Evolutionary conservation across 1,284 basidiomycete species (phyloP), one percentile per base, ranked within the genome.

Genomic region (Melanopsichium pennsylvanicum): DNA sequence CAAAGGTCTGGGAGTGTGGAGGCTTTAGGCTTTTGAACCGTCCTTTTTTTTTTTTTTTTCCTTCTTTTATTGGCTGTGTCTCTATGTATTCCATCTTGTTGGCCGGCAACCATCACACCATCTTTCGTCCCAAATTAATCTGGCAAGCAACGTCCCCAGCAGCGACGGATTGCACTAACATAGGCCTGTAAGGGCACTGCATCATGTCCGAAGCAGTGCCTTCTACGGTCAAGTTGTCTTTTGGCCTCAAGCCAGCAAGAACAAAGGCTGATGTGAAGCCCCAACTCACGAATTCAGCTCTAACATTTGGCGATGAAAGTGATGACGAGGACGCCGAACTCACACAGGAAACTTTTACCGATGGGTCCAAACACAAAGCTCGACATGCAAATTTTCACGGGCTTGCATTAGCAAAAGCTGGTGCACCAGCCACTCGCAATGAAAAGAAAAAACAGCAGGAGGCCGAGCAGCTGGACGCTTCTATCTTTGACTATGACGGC

Each of bases 401-500:
- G 8, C 25, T 57, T 27, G 43, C 38, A 4, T 52, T 42, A 10
- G 52, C 46, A 15, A 67, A 60, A 31, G 40, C 41, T 11, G 52
- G 61, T 13, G 48, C 69, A 12, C 77, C 76, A 15, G 47, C 68
- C 13, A 72, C 73, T 3, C 63, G 60, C 25, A 54, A 48, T 16
- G 70, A 66, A 35, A 63, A 45, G 38, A 64, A 57, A 41, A 69
- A 61, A 42, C 67, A 72, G 25, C 62, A 63, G 35, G 86, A 87
- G 62, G 93, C 93, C 76, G 86, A 88, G 83, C 85, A 85, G 66
- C 83, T 93, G 4, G 96, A 98, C 77, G 81, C 86, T 37, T 90
- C 88, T 3, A 90, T 96, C 9, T 98, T 90, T 81, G 89, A 97
- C 82, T 99, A 99, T 76, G 96, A 99, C 78, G 91, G 91, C 79